phyloP scores from a whole-genome alignment of 352 stramenopile species.

The Globisporangium yorkense region DNA sequence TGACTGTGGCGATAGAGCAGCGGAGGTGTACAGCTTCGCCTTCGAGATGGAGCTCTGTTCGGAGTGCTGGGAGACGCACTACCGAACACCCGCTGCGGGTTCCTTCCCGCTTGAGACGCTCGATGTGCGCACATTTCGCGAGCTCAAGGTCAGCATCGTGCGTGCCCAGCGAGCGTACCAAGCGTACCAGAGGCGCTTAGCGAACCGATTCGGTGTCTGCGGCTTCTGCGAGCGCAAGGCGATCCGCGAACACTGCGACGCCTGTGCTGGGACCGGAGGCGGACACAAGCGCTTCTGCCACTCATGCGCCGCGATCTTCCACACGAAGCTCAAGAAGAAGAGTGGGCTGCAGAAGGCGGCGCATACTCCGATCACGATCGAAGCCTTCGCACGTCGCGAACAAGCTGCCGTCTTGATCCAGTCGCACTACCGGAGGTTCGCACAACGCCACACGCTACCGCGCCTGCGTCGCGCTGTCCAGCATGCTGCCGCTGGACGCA shows the following conservation, averaged over 20 bases:
- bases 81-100: background rate
- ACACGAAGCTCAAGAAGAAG: constrained; percentile 10
- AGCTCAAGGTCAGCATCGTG: constrained; percentile 17
- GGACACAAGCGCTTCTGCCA: constrained; percentile 34
- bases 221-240: constrained; percentile 34
- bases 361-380: constrained; percentile 21
- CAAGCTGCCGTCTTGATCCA: constrained; percentile 36
- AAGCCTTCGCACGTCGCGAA: constrained; percentile 18
- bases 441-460: constrained; percentile 29
- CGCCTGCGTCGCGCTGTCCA: constrained; percentile 15
- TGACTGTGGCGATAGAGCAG: constrained; percentile 32
- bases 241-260: constrained; percentile 30
- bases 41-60: constrained; percentile 25
- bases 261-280: constrained; percentile 13
- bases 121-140: constrained; percentile 27
- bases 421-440: constrained; percentile 30
- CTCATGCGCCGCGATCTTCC: constrained; percentile 35
- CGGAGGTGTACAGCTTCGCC: constrained; percentile 31
- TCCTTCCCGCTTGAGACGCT: constrained; percentile 2
- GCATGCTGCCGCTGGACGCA: constrained; percentile 18
- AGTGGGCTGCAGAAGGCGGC: background rate
- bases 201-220: constrained; percentile 25
- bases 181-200: constrained; percentile 21
- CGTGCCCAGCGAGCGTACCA: constrained; percentile 34
- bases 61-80: constrained; percentile 18